phyloP scores from a whole-genome alignment of 495 filamentous ascomycete genomes.

The Acidiella bohemica region DNA sequence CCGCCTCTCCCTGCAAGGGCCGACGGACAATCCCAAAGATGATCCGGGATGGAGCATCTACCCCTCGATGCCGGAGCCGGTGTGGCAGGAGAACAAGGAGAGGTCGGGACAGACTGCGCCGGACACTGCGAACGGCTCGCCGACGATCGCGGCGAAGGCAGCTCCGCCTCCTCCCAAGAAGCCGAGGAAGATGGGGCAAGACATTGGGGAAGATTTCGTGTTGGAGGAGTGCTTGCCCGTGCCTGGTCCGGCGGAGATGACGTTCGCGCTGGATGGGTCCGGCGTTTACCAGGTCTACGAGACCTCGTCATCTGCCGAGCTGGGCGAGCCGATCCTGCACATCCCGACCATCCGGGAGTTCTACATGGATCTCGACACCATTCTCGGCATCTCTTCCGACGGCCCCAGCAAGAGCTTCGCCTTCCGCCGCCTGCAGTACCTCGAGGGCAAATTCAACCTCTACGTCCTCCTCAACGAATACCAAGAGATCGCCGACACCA shows the following conservation, averaged over 20 bases:
- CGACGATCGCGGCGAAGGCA: neutral
- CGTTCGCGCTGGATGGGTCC: slow-evolving; percentile 62
- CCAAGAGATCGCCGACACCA: slow-evolving; percentile 94
- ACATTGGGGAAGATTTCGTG: slow-evolving; percentile 85
- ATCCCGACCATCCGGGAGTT: slow-evolving; percentile 86
- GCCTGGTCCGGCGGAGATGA: slow-evolving; percentile 53
- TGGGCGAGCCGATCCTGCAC: slow-evolving; percentile 52
- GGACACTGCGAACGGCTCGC: slow-evolving; percentile 3
- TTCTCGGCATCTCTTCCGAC: slow-evolving; percentile 75
- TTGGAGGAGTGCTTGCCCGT: slow-evolving; percentile 62
- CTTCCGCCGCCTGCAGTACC: slow-evolving; percentile 81
- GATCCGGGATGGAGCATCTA: slow-evolving; percentile 76
- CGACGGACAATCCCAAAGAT: slow-evolving; percentile 75
- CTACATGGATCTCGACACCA: slow-evolving; percentile 84
- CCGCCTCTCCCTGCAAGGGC: slow-evolving; percentile 65
- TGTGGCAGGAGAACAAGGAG: slow-evolving; percentile 64
- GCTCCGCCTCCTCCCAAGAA: slow-evolving; percentile 20
- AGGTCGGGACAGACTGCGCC: slow-evolving; percentile 28
- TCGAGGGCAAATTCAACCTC: slow-evolving; percentile 92
- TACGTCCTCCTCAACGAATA: slow-evolving; percentile 89
- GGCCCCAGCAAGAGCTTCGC: slow-evolving; percentile 95
- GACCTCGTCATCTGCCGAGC: slow-evolving; percentile 44
- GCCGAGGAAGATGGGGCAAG: slow-evolving; percentile 66
- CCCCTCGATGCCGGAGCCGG: slow-evolving; percentile 76
- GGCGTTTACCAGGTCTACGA: slow-evolving; percentile 89